A percentile compares a stretch with the other conserved stretches of the same genome.
These are phyloP conservation scores for Abelmoschus esculentus DNA, from an alignment of 345 rosid genomes.

Conservation along the genomic window DNA sequence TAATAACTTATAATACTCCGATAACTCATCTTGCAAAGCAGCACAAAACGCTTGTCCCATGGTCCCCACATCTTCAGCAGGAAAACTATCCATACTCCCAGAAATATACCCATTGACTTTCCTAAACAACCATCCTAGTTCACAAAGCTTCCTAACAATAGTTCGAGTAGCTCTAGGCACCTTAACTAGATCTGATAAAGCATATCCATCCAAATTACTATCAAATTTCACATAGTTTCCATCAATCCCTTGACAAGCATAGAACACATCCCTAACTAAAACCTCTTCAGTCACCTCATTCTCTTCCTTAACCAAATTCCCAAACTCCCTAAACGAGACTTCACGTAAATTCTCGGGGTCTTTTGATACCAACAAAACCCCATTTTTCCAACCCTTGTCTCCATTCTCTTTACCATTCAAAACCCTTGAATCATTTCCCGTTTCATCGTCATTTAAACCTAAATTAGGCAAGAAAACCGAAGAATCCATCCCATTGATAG, in stretches of 20 bases:
- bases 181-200: conserved; percentile 47
- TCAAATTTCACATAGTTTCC: conserved; percentile 77
- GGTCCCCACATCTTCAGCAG: conserved; percentile 79
- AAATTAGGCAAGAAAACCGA: conserved; percentile 49
- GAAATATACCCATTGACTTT: conserved; percentile 74
- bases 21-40: conserved; percentile 84
- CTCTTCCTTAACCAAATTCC: conserved; percentile 58
- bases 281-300: conserved; percentile 85
- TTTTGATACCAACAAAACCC: conserved; percentile 60
- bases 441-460: conserved; percentile 21
- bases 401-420: conserved; percentile 22
- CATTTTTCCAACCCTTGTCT: conserved; percentile 51
- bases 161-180: conserved; percentile 62
- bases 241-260: conserved; percentile 90
- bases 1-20: conserved; percentile 78
- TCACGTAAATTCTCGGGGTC: conserved; percentile 78
- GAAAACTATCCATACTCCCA: conserved; percentile 68
- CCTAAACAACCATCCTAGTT: conserved; percentile 92
- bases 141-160: conserved; percentile 77
- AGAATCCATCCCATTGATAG: conserved; percentile 32
- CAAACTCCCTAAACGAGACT: conserved; percentile 71
- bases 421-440: conserved; percentile 26
- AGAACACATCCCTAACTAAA: conserved; percentile 82
- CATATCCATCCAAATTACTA: conserved; percentile 56
- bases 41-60: conserved; percentile 96